Percentiles rank a stretch among this genome's conserved stretches.
These are phyloP conservation scores for Schizopora paradoxa DNA, from an alignment of 1,284 basidiomycete species.

Conservation along the genomic window DNA sequence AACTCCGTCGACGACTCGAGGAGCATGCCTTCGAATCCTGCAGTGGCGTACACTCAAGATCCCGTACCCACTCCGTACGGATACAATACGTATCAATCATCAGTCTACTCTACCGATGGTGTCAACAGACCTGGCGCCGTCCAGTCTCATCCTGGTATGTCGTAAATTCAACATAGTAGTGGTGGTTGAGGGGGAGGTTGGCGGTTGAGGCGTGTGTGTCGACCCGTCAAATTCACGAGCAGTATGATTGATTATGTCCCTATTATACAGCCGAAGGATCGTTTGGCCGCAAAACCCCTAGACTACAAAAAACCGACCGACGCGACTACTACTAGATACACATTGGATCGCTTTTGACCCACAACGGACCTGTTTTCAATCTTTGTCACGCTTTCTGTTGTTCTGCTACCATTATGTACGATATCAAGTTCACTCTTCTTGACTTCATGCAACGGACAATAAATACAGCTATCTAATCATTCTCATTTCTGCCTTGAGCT, in stretches of 20 bases:
- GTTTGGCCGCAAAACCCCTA: slow-evolving; percentile 47
- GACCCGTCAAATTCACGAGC: too few species aligned
- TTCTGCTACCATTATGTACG: neutral
- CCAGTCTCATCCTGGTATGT: slow-evolving; percentile 45
- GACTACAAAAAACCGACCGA: slow-evolving; percentile 27
- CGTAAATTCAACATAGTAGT: slow-evolving; percentile 6
- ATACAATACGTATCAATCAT: slow-evolving; percentile 20
- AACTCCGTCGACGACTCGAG: slow-evolving; percentile 13
- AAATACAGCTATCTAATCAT: too few species aligned
- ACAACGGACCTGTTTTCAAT: neutral
- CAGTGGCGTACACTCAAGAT: slow-evolving; percentile 38
- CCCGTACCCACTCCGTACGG: slow-evolving; percentile 38
- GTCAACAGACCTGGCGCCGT: slow-evolving; percentile 36
- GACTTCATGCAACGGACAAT: too few species aligned
- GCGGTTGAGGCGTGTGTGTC: slow-evolving; percentile 3
- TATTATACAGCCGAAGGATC: slow-evolving; percentile 43
- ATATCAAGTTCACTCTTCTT: too few species aligned
- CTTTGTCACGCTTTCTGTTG: neutral
- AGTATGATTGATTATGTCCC: slow-evolving; percentile 3
- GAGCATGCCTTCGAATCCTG: slow-evolving; percentile 25
- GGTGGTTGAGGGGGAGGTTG: slow-evolving; percentile 13
- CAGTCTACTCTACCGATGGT: too few species aligned
- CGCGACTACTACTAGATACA: slow-evolving; percentile 7
- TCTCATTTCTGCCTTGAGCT: too few species aligned
- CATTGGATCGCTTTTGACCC: neutral